A percentile compares a stretch with the other conserved stretches of the same genome.
Conservation (phyloP, 257 asterid species). For the Nicotiana obtusifolia region DNA sequence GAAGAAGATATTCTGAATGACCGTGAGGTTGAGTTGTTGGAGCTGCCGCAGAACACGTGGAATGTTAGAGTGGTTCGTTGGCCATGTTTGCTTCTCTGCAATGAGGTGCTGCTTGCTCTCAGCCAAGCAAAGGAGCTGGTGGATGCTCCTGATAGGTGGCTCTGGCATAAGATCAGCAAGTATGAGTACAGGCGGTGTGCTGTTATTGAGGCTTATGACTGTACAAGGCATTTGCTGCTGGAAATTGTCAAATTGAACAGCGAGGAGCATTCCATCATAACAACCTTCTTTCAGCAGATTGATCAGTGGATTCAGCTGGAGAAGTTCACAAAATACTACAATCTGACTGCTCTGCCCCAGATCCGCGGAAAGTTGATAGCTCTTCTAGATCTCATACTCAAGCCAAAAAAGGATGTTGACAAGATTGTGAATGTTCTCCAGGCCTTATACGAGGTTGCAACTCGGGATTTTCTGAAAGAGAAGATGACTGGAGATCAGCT, state of each 20-base stretch:
- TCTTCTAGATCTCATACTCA: slow-evolving; percentile 64
- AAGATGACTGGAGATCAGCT: slow-evolving; percentile 65
- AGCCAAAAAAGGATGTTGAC: slow-evolving; percentile 56
- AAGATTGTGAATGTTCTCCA: slow-evolving; percentile 90
- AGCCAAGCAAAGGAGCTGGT: slow-evolving; percentile 95
- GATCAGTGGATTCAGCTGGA: slow-evolving; percentile 75
- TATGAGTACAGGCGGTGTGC: slow-evolving; percentile 92
- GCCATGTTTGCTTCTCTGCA: slow-evolving; percentile 96
- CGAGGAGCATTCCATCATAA: slow-evolving; percentile 82
- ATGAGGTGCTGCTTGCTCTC: slow-evolving; percentile 86
- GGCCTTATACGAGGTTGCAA: slow-evolving; percentile 91
- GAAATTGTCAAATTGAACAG: slow-evolving; percentile 64
- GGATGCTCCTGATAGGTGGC: slow-evolving; percentile 98
- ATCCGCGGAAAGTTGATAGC: slow-evolving; percentile 71
- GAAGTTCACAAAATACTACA: slow-evolving; percentile 75
- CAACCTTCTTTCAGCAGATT: slow-evolving; percentile 76
- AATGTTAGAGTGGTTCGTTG: slow-evolving; percentile 87
- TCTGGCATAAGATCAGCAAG: slow-evolving; percentile 87
- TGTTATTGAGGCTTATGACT: slow-evolving; percentile 81
- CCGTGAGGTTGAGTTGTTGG: slow-evolving; percentile 89
- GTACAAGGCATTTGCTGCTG: slow-evolving; percentile 64
- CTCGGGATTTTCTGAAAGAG: slow-evolving; percentile 81
- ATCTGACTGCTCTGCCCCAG: slow-evolving; percentile 53
- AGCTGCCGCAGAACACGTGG: slow-evolving; percentile 93
- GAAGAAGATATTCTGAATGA: slow-evolving; percentile 92